Percentiles rank a stretch among this genome's conserved stretches.
These are phyloP conservation scores for Cytospora paraplurivora DNA, from an alignment of 2,329 filamentous ascomycete species.

Conservation along the genomic window DNA sequence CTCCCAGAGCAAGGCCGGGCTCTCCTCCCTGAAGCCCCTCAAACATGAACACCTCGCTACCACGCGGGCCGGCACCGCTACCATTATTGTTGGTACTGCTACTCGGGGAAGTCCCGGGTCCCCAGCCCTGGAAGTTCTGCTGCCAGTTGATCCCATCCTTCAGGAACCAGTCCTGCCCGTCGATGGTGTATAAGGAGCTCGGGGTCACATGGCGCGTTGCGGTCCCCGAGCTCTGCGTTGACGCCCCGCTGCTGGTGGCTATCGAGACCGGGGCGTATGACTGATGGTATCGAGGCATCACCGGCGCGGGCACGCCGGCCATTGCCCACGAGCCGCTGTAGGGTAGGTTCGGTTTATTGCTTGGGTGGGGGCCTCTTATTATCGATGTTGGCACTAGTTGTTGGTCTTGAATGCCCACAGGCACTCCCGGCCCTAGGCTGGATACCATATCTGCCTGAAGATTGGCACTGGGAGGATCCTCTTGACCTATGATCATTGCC, in stretches of 20 bases:
- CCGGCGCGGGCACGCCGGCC: conserved; percentile 31
- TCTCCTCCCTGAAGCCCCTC: conserved; percentile 30
- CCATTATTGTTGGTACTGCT: neutral
- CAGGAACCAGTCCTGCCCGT: conserved; percentile 59
- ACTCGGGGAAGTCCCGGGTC: conserved; percentile 35
- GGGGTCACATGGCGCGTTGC: conserved; percentile 36
- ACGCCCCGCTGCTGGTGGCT: conserved; percentile 29
- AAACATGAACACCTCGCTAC: conserved; percentile 35
- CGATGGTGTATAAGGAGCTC: conserved; percentile 45
- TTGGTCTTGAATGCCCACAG: conserved; percentile 31
- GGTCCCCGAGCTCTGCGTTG: conserved; percentile 28
- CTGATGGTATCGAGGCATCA: conserved; percentile 36
- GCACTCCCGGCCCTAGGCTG: conserved; percentile 28
- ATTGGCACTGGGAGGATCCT: conserved; percentile 32
- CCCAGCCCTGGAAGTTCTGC: conserved; percentile 59
- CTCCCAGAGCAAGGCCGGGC: conserved; percentile 28
- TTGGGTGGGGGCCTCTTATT: conserved; percentile 18
- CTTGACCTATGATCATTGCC: conserved; percentile 24
- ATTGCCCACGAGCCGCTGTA: conserved; percentile 34
- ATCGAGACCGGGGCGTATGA: conserved; percentile 33
- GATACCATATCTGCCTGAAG: conserved; percentile 37
- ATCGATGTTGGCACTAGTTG: conserved; percentile 22
- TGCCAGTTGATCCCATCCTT: conserved; percentile 61
- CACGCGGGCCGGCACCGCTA: conserved; percentile 27
- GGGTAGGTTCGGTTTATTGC: conserved; percentile 19